Evolutionary conservation across 345 rosid species (phyloP).

Genomic region (sweet orange (Citrus sinensis)): DVS_A1.0 CM039167.1:29187001-29187500

Average conservation of each 20-base stretch:
- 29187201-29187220: background rate
- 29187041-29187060: constrained; percentile 80
- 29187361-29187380: constrained; percentile 70
- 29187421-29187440: constrained; percentile 66
- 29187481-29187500: constrained; percentile 81
- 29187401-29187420: constrained; percentile 77
- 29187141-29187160: constrained; percentile 60
- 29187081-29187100: constrained; percentile 85
- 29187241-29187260: background rate
- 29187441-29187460: constrained; percentile 79
- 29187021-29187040: constrained; percentile 78
- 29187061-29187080: constrained; percentile 67
- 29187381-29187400: constrained; percentile 81
- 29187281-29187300: background rate
- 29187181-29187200: background rate
- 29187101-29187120: constrained; percentile 73
- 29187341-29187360: constrained; percentile 72
- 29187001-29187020: constrained; percentile 75
- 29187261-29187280: background rate
- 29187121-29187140: constrained; percentile 65
- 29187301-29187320: constrained; percentile 35
- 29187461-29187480: constrained; percentile 64
- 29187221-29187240: background rate
- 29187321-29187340: constrained; percentile 66
- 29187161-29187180: constrained; percentile 38